These are phyloP conservation scores for Coelastrella sp. DNA, from an alignment of 139 green algal genomes.

Conservation along the genomic window DNA sequence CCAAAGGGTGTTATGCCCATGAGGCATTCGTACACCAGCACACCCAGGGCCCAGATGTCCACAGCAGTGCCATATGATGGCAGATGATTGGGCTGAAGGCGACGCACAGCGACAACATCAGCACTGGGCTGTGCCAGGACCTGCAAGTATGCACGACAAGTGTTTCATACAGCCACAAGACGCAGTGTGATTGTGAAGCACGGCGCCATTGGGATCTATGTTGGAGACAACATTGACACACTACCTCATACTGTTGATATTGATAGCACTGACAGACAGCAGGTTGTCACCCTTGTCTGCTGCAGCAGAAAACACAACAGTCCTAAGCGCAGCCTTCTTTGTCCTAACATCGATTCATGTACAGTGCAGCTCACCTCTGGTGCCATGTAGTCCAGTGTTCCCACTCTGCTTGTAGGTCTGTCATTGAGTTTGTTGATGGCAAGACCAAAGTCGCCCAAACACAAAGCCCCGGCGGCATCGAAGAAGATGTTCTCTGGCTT, in stretches of 20 bases:
- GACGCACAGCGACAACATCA: constrained; percentile 60
- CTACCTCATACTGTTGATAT: too few species aligned
- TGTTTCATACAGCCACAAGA: too few species aligned
- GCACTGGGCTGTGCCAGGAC: constrained; percentile 65
- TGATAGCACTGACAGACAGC: too few species aligned
- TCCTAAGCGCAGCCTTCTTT: not conserved
- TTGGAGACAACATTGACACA: too few species aligned
- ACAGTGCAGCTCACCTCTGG: constrained; percentile 59
- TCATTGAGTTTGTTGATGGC: constrained; percentile 64
- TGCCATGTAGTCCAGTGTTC: constrained; percentile 80
- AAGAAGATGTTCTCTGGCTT: constrained; percentile 55
- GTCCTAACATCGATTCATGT: too few species aligned
- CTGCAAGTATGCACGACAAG: too few species aligned
- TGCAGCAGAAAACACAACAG: not conserved
- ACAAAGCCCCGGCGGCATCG: not conserved
- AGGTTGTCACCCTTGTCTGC: too few species aligned
- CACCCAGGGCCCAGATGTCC: constrained; percentile 68
- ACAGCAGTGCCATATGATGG: constrained; percentile 72
- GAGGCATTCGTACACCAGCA: constrained; percentile 64
- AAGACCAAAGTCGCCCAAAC: constrained; percentile 62
- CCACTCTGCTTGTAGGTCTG: constrained; percentile 65
- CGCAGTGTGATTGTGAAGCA: too few species aligned
- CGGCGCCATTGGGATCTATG: too few species aligned
- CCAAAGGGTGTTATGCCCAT: constrained; percentile 68
- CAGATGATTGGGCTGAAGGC: constrained; percentile 66